Evolutionary conservation across 148 eudicot genomes (phyloP), one percentile per base, ranked within the genome.

Genomic region (Vaccinium macrocarpon): DNA sequence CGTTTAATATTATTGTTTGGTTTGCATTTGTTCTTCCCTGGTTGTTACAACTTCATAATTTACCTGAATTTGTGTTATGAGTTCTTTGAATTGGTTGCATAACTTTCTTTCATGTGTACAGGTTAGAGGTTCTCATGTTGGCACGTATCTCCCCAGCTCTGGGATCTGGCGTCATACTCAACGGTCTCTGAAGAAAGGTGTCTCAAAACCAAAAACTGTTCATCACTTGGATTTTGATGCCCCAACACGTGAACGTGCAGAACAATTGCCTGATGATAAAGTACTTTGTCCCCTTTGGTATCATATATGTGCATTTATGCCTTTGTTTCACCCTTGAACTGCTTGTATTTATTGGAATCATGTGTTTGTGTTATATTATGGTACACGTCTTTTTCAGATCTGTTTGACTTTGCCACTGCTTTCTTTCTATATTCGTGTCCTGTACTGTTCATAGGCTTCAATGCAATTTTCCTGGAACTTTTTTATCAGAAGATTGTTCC

Each of bases 171-270:
- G 92, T 87, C 93, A 97, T 81, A 97, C 99, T 84, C 99, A 95
- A 85, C 91, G 96, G 59, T 89, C 88, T 82, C 88, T 97, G 61
- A 90, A 90, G 90, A 92, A 83, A 73, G 91, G 92, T 23, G 89
- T 79, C 66, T 83, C 87, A 83, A 90, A 86, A 86, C 86, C 83
- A 62, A 90, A 90, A 76, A 93, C 90, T 61, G 90, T 97, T 79
- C 88, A 93, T 62, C 95, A 95, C 88, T 90, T 97, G 91, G 99
- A 97, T 93, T 97, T 97, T 92, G 99, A 97, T 92, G 99, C 99
- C 86, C 96, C 99, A 82, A 95, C 99, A 1, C 98, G 99, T 83
- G 99, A 95, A 92, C 91, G 92, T 86, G 92, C 95, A 57, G 88
- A 91, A 84, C 97, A 90, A 68, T 86, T 95, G 79, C 95, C 93